Conservation (phyloP, 202 grass and related monocot genomes). For the Setaria viridis region DNA sequence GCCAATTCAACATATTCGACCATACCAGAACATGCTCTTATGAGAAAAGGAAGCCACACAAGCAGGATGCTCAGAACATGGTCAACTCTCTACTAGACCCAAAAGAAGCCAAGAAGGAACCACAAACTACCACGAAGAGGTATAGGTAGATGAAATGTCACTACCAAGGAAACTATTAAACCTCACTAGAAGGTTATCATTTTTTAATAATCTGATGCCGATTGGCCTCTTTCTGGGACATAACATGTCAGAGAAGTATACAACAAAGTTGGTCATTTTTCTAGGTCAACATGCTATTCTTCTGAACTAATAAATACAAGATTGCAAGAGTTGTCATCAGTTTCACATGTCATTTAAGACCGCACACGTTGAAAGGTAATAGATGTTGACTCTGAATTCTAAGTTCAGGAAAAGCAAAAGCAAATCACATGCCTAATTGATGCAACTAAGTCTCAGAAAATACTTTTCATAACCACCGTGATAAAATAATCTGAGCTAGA, state of each 20-base stretch:
- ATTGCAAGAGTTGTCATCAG: not conserved
- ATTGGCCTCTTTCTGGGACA: not conserved
- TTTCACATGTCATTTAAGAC: slow-evolving; percentile 22
- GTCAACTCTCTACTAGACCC: not conserved
- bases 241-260: slow-evolving; percentile 2
- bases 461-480: slow-evolving; percentile 18
- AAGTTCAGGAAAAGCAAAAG: slow-evolving; percentile 7
- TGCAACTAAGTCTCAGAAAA: slow-evolving; percentile 7
- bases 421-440: slow-evolving; percentile 6
- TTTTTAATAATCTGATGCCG: not conserved
- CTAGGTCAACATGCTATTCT: slow-evolving; percentile 6
- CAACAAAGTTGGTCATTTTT: not conserved
- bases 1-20: not conserved
- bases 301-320: slow-evolving; percentile 25
- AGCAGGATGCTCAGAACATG: slow-evolving; percentile 6
- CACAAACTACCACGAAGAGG: slow-evolving; percentile 23
- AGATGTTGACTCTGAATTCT: slow-evolving; percentile 27
- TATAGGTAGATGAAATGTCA: slow-evolving; percentile 10
- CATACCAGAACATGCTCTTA: not conserved
- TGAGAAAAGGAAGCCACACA: slow-evolving; percentile 25
- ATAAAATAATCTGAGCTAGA: not conserved
- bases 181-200: not conserved
- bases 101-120: slow-evolving; percentile 25
- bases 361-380: not conserved
- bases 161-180: slow-evolving; percentile 22